These are phyloP conservation scores for Lactifluus hygrophoroides DNA, from an alignment of 768 basidiomycete genomes.

Conservation along the genomic window DNA sequence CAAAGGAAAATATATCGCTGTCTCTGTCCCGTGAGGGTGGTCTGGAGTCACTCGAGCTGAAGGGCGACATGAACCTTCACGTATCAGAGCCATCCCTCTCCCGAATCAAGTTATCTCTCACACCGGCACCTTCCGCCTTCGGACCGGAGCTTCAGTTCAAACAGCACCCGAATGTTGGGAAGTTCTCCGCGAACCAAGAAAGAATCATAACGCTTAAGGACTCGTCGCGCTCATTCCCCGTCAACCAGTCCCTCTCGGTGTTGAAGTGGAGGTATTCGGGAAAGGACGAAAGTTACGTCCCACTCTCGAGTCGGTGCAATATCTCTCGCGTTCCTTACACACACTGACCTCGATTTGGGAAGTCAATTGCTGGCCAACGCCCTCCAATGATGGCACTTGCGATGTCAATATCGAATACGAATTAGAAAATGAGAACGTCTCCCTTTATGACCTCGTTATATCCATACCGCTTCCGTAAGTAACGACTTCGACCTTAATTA, in stretches of 20 bases:
- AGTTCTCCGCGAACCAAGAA: slow-evolving; percentile 62
- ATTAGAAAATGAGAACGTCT: slow-evolving; percentile 75
- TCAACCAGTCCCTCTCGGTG: slow-evolving; percentile 78
- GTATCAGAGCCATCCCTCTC: slow-evolving; percentile 70
- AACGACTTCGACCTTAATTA: neutral
- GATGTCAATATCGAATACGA: slow-evolving; percentile 98
- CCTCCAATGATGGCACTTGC: slow-evolving; percentile 83
- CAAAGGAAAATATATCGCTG: slow-evolving; percentile 77
- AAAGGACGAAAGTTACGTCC: slow-evolving; percentile 87
- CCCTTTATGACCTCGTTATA: slow-evolving; percentile 77
- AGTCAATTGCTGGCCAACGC: slow-evolving; percentile 98
- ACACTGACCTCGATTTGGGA: neutral
- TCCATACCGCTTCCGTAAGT: slow-evolving; percentile 90
- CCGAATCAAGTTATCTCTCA: slow-evolving; percentile 61
- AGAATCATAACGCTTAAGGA: slow-evolving; percentile 80
- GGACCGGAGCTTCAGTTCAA: slow-evolving; percentile 83
- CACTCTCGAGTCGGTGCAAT: slow-evolving; percentile 71
- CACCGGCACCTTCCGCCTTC: slow-evolving; percentile 46
- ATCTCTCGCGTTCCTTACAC: neutral
- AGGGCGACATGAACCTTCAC: slow-evolving; percentile 89
- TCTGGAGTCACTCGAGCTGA: slow-evolving; percentile 80
- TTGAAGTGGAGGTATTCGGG: slow-evolving; percentile 89
- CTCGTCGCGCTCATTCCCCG: slow-evolving; percentile 71
- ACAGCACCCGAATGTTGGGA: slow-evolving; percentile 91
- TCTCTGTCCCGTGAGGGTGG: slow-evolving; percentile 87